A percentile compares a stretch with the other conserved stretches of the same genome.
phyloP scores from a whole-genome alignment of 192 early-diverging fungal genomes.

The Backusella liffmaniae region DNA sequence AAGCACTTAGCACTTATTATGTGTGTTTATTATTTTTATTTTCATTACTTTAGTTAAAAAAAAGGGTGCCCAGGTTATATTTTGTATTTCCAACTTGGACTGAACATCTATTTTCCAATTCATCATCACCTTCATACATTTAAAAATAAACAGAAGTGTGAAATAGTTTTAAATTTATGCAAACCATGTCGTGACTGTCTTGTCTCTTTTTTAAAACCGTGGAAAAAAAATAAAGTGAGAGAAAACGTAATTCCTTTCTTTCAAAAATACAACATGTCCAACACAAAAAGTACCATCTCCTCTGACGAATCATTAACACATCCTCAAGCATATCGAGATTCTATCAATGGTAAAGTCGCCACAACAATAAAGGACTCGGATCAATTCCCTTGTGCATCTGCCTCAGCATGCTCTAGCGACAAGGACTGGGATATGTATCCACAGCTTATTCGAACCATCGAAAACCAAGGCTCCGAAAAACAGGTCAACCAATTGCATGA shows the following conservation, averaged over 20 bases:
- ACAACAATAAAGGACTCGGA: background rate
- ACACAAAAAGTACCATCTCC: background rate
- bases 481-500: background rate
- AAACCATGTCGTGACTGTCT: background rate
- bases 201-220: background rate
- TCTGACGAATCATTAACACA: background rate
- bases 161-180: background rate
- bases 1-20: too few species aligned
- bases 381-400: background rate
- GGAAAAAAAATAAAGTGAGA: background rate
- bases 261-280: background rate
- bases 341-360: background rate
- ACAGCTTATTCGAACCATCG: background rate
- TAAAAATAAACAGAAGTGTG: too few species aligned
- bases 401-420: background rate
- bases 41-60: too few species aligned
- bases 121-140: too few species aligned
- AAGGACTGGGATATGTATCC: constrained; percentile 3
- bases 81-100: too few species aligned
- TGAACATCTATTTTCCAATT: too few species aligned
- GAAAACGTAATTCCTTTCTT: background rate
- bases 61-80: too few species aligned
- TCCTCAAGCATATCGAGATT: background rate
- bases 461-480: background rate
- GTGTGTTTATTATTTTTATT: too few species aligned